Percentiles rank a stretch among this genome's conserved stretches.
Conservation (phyloP, 176 grass and related monocot genomes). For the Cenchrus americanus region DNA sequence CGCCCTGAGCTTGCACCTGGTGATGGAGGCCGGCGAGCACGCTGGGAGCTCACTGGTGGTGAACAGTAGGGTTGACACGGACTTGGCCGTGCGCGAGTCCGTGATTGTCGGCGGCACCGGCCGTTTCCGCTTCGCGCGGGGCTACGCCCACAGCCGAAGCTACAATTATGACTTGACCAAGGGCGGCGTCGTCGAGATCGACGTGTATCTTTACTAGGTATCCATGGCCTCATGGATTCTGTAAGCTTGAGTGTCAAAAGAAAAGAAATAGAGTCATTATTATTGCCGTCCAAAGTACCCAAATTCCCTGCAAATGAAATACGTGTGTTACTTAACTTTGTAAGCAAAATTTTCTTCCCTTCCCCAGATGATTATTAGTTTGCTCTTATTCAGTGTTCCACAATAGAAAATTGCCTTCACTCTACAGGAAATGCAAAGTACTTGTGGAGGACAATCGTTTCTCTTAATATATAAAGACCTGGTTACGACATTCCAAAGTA, state of each 20-base stretch:
- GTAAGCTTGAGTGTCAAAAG: background rate
- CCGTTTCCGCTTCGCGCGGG: slow-evolving; percentile 47
- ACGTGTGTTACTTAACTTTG: too few relatives aligned
- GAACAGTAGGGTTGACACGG: slow-evolving; percentile 42
- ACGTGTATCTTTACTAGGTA: slow-evolving; percentile 42
- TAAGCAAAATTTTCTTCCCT: too few relatives aligned
- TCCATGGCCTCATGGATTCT: background rate
- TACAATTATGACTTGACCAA: slow-evolving; percentile 44
- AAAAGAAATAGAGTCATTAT: background rate
- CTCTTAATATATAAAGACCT: too few relatives aligned
- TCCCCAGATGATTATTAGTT: too few relatives aligned
- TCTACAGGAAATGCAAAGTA: too few relatives aligned
- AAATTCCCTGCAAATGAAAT: too few relatives aligned
- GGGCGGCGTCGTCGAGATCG: slow-evolving; percentile 54
- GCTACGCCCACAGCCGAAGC: slow-evolving; percentile 37
- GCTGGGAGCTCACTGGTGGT: slow-evolving; percentile 47
- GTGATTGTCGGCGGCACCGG: slow-evolving; percentile 60
- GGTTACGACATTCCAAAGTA: too few relatives aligned
- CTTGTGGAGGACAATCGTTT: too few relatives aligned
- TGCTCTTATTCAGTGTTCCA: too few relatives aligned
- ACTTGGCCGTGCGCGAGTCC: slow-evolving; percentile 36
- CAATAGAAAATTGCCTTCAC: too few relatives aligned
- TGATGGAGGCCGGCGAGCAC: slow-evolving; percentile 39
- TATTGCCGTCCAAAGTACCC: background rate
- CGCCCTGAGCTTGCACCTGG: slow-evolving; percentile 40